Conservation (phyloP, 1,284 basidiomycete species). For the Tylopilus sp. region DNA sequence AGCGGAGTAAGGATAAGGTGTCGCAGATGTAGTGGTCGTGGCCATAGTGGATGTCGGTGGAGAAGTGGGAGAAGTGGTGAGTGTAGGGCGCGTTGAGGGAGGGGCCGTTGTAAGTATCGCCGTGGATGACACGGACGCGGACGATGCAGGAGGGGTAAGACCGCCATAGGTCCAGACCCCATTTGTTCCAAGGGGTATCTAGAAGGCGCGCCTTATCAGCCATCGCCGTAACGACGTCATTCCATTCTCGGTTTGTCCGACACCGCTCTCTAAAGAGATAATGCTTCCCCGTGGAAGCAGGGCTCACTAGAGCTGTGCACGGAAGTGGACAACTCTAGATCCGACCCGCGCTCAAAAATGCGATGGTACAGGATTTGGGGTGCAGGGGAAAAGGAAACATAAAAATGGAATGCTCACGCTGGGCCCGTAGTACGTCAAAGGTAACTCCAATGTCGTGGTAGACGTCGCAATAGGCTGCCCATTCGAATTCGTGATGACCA, state of each 20-base stretch:
- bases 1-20: constrained; percentile 26
- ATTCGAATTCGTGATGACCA: constrained; percentile 45
- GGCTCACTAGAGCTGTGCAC: background rate
- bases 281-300: background rate
- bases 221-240: constrained; percentile 9
- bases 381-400: background rate
- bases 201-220: constrained; percentile 21
- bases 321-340: background rate
- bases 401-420: constrained; percentile 47
- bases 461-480: constrained; percentile 50
- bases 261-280: constrained; percentile 1
- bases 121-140: constrained; percentile 25
- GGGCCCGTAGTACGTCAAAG: constrained; percentile 69
- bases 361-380: background rate
- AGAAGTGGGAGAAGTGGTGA: constrained; percentile 26
- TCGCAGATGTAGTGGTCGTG: constrained; percentile 27
- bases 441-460: constrained; percentile 50
- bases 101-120: constrained; percentile 22
- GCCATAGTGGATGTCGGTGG: constrained; percentile 22
- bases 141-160: constrained; percentile 44
- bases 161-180: constrained; percentile 63
- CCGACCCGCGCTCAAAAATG: background rate
- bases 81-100: constrained; percentile 25
- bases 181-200: constrained; percentile 65
- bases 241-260: constrained; percentile 2